Evolutionary conservation across 73 alveolate genomes (phyloP).

Genomic region (Paramecium pentaurelia): DNA sequence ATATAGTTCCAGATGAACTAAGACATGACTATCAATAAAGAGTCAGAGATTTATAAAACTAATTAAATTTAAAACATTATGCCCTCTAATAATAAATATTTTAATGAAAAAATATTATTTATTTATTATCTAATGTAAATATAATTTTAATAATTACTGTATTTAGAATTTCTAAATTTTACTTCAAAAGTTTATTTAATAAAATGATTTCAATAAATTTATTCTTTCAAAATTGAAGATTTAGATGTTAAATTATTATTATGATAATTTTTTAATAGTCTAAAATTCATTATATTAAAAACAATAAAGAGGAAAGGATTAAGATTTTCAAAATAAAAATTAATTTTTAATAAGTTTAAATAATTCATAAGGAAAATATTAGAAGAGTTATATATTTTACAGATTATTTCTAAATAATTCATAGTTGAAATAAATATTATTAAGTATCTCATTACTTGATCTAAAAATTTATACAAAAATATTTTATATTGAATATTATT

Average conservation of each 20-base stretch:
- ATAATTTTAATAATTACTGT: background rate
- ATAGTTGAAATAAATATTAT: no score
- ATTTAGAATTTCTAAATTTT: no score
- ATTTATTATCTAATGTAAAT: background rate
- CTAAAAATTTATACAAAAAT: background rate
- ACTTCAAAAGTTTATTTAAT: no score
- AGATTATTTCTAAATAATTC: no score
- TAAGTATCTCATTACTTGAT: background rate
- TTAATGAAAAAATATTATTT: background rate
- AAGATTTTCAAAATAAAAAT: no score
- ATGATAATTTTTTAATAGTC: no score
- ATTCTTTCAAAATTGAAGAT: background rate
- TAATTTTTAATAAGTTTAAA: no score
- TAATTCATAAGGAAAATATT: no score
- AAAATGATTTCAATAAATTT: background rate
- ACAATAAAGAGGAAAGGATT: no score
- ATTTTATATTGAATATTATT: background rate
- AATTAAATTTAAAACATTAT: background rate
- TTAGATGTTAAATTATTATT: no score
- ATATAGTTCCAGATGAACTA: constrained; percentile 23
- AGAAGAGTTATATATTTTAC: no score
- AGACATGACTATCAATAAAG: background rate
- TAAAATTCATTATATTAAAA: no score
- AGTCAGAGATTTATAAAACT: background rate
- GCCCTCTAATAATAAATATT: background rate